Evolutionary conservation across 2,329 filamentous ascomycete genomes (phyloP), one percentile per base, ranked within the genome.

Genomic region (Lachnellula subtilissima): DNA sequence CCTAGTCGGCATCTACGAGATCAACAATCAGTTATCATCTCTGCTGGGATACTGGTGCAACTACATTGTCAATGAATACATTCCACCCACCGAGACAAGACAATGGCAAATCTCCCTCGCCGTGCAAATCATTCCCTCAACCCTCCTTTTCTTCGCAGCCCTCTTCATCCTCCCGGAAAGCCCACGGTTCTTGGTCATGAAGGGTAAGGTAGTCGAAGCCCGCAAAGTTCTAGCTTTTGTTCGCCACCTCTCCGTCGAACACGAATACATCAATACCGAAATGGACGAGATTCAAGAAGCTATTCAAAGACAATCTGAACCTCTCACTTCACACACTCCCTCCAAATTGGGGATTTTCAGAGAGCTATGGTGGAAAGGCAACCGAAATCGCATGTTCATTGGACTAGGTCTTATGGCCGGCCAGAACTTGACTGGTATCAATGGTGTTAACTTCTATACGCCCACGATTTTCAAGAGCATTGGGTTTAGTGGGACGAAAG

Each of bases 381-480:
- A 42, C 15, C 39, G 39, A 14, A 42, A 42, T 19, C 82, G 88
- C 43, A 85, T 93, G 72, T 81, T 89, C 69, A 78, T 92, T 11
- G 88, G 88, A 48, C 81, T 81, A 54, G 81, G 88, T 65, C 77
- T 93, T 19, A 92, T 92, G 76, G 75, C 92, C 52, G 91, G 85
- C 79, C 89, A 93, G 71, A 93, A 93, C 64, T 85, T 85, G 50
- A 79, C 75, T 3, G 88, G 88, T 2, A 91, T 91, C 74, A 91
- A 91, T 63, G 87, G 87, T 19, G 86, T 89, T 74, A 91, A 90
- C 75, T 91, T 90, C 73, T 89, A 87, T 71, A 79, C 76, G 1
- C 86, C 87, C 0, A 86, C 81, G 0, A 81, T 90, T 9, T 89
- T 91, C 76, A 79, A 77, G 59, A 79, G 76, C 5, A 81, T 86